These are phyloP conservation scores for Trypanosoma caninum DNA, from an alignment of 208 protist species.

Conservation along the genomic window DNA sequence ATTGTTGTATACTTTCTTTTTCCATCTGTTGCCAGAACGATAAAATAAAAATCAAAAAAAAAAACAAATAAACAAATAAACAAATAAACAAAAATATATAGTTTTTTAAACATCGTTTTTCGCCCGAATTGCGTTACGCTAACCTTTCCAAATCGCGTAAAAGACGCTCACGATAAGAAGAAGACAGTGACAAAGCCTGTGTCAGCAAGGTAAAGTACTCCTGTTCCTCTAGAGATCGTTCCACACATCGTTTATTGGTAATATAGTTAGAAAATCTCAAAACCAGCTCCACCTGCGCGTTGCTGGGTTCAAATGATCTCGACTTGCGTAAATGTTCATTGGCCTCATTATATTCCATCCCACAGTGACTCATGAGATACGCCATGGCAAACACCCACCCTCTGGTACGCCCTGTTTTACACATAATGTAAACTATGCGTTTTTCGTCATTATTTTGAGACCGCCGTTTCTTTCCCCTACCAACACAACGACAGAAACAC, in stretches of 20 bases:
- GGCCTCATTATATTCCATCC: constrained; percentile 11
- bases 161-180: constrained; percentile 15
- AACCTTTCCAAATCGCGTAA: constrained; percentile 12
- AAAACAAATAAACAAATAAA: too few relatives aligned
- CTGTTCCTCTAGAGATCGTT: constrained; percentile 3
- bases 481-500: not conserved
- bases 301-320: constrained; percentile 7
- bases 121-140: too few relatives aligned
- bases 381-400: constrained; percentile 22
- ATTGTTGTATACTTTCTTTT: too few relatives aligned
- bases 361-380: constrained; percentile 18
- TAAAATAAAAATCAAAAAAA: too few relatives aligned
- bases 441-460: not conserved
- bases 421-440: constrained; percentile 21
- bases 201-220: constrained; percentile 10
- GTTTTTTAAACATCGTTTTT: not conserved
- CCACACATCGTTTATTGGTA: not conserved
- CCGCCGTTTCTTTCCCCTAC: not conserved
- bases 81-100: not conserved
- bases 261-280: constrained; percentile 3
- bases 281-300: constrained; percentile 1
- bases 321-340: not conserved
- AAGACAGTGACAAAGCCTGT: constrained; percentile 17
- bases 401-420: constrained; percentile 18
- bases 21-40: too few relatives aligned